These are phyloP conservation scores for Isabelozyma rhagii DNA, from an alignment of 805 yeast genomes.

Conservation along the genomic window DNA sequence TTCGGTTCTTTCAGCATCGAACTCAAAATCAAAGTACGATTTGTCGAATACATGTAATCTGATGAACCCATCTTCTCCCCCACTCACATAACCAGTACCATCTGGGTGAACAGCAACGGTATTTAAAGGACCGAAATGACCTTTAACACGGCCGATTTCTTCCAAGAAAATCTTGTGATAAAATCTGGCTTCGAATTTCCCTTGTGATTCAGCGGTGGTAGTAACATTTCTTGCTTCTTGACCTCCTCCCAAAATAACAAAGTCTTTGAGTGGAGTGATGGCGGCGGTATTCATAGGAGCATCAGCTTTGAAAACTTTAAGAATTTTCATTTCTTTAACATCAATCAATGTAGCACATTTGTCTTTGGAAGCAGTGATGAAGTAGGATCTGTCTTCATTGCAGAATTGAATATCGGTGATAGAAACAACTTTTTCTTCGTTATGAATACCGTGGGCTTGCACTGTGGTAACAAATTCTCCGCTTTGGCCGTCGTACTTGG, in stretches of 20 bases:
- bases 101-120: slow-evolving; percentile 91
- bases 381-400: slow-evolving; percentile 75
- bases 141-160: slow-evolving; percentile 95
- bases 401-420: slow-evolving; percentile 90
- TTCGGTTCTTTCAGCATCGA: slow-evolving; percentile 86
- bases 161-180: slow-evolving; percentile 93
- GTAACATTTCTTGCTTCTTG: slow-evolving; percentile 98
- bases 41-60: slow-evolving; percentile 93
- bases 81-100: slow-evolving; percentile 91
- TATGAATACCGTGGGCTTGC: slow-evolving; percentile 68
- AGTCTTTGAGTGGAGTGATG: slow-evolving; percentile 89
- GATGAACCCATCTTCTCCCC: slow-evolving; percentile 97
- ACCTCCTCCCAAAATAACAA: slow-evolving; percentile 96
- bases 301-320: slow-evolving; percentile 79
- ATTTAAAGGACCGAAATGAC: slow-evolving; percentile 98
- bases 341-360: slow-evolving; percentile 76
- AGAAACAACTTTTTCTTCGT: slow-evolving; percentile 37
- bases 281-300: slow-evolving; percentile 95
- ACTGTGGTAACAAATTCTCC: slow-evolving; percentile 64
- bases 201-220: slow-evolving; percentile 90
- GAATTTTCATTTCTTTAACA: slow-evolving; percentile 66
- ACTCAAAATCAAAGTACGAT: slow-evolving; percentile 87
- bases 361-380: slow-evolving; percentile 91
- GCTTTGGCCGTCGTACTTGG: slow-evolving; percentile 73
- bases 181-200: slow-evolving; percentile 95